A percentile compares a stretch with the other conserved stretches of the same genome.
These are phyloP conservation scores for Irpex rosettiformis DNA, from an alignment of 1,284 basidiomycete species.

Conservation along the genomic window DNA sequence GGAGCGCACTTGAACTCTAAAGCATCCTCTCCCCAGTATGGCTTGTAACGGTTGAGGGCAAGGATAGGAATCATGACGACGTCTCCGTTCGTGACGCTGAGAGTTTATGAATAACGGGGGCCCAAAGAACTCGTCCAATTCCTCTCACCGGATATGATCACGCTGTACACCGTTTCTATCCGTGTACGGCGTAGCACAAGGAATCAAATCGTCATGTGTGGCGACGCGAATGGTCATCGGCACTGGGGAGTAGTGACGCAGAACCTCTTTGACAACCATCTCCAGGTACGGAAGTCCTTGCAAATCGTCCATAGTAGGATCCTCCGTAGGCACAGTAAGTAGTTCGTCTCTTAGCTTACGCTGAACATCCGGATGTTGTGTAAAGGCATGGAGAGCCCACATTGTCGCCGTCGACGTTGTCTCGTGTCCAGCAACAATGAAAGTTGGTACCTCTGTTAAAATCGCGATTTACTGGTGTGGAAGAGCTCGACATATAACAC, in stretches of 20 bases:
- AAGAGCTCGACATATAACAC: constrained; percentile 16
- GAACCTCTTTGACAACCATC: constrained; percentile 62
- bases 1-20: constrained; percentile 38
- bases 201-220: constrained; percentile 44
- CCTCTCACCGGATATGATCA: constrained; percentile 27
- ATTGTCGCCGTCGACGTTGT: constrained; percentile 46
- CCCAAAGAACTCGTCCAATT: neutral
- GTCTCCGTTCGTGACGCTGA: constrained; percentile 39
- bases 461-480: neutral
- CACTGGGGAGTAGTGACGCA: constrained; percentile 67
- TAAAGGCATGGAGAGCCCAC: constrained; percentile 66
- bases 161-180: constrained; percentile 27
- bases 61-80: constrained; percentile 45
- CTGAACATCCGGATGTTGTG: constrained; percentile 54
- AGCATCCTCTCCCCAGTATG: constrained; percentile 56
- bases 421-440: constrained; percentile 34
- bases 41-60: constrained; percentile 40
- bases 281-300: constrained; percentile 60
- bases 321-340: constrained; percentile 30
- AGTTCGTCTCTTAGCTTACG: constrained; percentile 69
- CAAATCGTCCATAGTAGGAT: constrained; percentile 54
- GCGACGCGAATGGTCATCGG: constrained; percentile 48
- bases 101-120: neutral
- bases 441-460: constrained; percentile 49
- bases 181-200: constrained; percentile 28